Base-by-base conservation (phyloP, 345 rosid species). In the Abelmoschus esculentus region DNA sequence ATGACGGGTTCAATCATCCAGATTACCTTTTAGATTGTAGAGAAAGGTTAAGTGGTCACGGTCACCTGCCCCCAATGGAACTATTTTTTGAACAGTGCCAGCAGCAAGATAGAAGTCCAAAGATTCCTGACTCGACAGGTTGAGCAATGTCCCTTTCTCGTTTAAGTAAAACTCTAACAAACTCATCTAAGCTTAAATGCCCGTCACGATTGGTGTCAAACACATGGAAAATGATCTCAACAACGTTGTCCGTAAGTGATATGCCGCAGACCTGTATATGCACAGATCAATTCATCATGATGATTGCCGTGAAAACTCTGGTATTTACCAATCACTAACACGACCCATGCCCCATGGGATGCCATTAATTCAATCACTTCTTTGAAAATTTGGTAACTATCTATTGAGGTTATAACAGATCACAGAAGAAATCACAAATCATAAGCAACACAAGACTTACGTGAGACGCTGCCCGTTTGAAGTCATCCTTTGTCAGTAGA, bases 391-490 rank as follows among this genome's bases (percentile, higher is more conserved):
- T 62, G 54, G 9, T 62, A 17, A 50, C 19, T 4, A 9, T 42
- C 54, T 50, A 50, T 50, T 15, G 54, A 15, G 14, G 54, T 50
- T 50, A 50, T 50, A 50, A 40, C 54, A 0, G 8, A 26, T 18
- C 29, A 18, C 9, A 38, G 7, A 38, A 34, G 62, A 40, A 66
- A 63, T 40, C 12, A 26, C 3, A 15, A 47, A 47, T 13, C 56
- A 62, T 58, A 56, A 40, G 38, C 36, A 46, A 12, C 7, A 59
- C 57, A 36, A 36, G 55, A 55, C 87, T 85, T 77, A 88, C 98
- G 76, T 78, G 78, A 57, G 85, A 80, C 29, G 96, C 97, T 50
- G 96, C 98, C 82, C 99, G 83, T 81, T 87, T 83, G 77, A 95
- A 88, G 77, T 95, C 99, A 32, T 78, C 78, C 80, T 68, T 85